These are phyloP conservation scores for Aspergillus ruber DNA, from an alignment of 2,329 filamentous ascomycete species.

Conservation along the genomic window DNA sequence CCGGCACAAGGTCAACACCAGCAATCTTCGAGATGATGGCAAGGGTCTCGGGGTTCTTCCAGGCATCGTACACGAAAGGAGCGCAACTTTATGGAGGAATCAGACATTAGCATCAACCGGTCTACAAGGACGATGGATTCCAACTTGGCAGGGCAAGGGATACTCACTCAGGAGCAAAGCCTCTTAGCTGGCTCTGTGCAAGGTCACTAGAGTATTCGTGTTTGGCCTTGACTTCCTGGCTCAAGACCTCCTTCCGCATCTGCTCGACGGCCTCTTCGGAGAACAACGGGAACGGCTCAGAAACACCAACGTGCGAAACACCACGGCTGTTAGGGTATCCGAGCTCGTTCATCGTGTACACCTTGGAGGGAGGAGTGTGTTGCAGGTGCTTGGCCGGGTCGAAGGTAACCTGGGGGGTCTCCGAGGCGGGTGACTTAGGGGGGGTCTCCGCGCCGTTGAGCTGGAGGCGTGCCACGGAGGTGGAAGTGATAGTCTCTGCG, in stretches of 20 bases:
- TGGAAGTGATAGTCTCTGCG: constrained; percentile 13
- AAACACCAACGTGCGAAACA: constrained; percentile 58
- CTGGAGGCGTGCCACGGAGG: constrained; percentile 16
- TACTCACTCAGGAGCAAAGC: constrained; percentile 52
- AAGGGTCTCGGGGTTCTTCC: constrained; percentile 49
- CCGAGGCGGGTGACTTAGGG: constrained; percentile 14
- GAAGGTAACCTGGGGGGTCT: constrained; percentile 36
- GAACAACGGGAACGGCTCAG: constrained; percentile 60
- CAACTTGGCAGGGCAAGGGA: not conserved
- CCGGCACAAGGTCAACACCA: constrained; percentile 49
- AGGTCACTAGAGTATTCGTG: constrained; percentile 56
- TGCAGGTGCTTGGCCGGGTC: constrained; percentile 51
- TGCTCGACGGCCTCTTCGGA: constrained; percentile 54
- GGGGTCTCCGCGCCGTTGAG: constrained; percentile 10
- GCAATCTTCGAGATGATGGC: constrained; percentile 47
- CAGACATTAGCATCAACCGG: not conserved
- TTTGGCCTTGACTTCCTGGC: constrained; percentile 50
- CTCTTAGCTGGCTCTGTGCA: constrained; percentile 49
- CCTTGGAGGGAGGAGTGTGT: constrained; percentile 46
- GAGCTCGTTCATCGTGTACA: constrained; percentile 57
- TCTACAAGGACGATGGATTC: not conserved
- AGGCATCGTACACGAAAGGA: constrained; percentile 59
- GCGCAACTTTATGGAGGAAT: constrained; percentile 43
- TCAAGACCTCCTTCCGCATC: constrained; percentile 59
- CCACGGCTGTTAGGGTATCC: constrained; percentile 50